Base-by-base conservation (phyloP, 805 yeast genomes). In the Kurtzmaniella cleridarum region DNA sequence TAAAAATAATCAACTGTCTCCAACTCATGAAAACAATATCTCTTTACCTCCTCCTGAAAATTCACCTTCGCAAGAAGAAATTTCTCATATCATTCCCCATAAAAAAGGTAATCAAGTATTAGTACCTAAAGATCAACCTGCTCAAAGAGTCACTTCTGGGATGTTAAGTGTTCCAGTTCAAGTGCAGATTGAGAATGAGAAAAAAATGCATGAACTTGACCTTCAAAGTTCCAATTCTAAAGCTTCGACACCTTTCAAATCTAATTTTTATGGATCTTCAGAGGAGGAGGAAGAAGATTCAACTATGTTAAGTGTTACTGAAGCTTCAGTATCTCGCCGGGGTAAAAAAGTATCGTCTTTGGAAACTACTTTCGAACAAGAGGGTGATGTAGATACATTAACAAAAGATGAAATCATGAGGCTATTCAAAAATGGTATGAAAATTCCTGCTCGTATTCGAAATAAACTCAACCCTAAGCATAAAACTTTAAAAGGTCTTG, bases 131-230 rank as follows among this genome's bases (percentile, higher is more conserved):
- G 13, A 36, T 14, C 41, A 42, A 16, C 53, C 49, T 9, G 43
- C 40, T 10, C 42, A 45, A 16, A 49, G 71, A 20, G 64, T 67
- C 27, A 67, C 72, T 8, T 64, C 71, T 1, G 73, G 73, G 3
- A 67, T 67, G 73, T 53, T 67, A 23, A 54, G 45, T 27, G 50
- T 55, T 13, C 72, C 73, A 1, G 47, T 54, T 8, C 62, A 57
- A 28, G 41, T 63, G 1, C 58, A 51, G 38, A 35, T 55, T n/a
- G 62, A 57, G 17, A 47, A 46, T 12, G 48, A 47, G 17, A 52
- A 48, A 13, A 51, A 35, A 7, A 34, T 27, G 36, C 13, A 34
- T 14, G 36, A 34, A 16, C 29, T 34, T 26, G 12, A 13, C 12
- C 30, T 14, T 20, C 24, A 20, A 20, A 20, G 17, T 20, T 32